Evolutionary conservation across 2,329 filamentous ascomycete species (phyloP).

Genomic region (Aspergillus carbonarius): DNA sequence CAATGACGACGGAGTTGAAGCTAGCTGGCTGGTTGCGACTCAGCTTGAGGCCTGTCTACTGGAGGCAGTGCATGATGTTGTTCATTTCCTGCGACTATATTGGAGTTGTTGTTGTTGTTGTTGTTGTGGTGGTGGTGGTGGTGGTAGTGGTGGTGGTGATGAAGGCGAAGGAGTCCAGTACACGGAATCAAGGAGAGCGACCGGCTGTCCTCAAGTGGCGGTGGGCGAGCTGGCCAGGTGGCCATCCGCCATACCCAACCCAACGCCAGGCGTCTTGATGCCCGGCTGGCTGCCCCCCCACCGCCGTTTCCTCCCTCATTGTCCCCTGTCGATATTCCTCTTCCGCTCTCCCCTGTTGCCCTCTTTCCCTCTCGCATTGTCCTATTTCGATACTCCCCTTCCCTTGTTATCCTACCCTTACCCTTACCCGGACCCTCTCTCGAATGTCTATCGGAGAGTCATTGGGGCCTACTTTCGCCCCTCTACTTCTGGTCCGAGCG

Average conservation of each 20-base stretch:
- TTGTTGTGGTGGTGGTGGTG: neutral
- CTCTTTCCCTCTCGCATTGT: neutral
- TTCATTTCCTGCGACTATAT: neutral
- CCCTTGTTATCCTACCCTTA: neutral
- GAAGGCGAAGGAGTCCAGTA: neutral
- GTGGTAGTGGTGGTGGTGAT: neutral
- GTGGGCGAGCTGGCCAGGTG: constrained; percentile 16
- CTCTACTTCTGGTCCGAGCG: constrained; percentile 13
- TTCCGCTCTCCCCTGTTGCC: constrained; percentile 1
- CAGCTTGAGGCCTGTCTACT: constrained; percentile 30
- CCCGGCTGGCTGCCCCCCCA: constrained; percentile 5
- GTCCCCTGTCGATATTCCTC: neutral
- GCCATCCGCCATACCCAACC: constrained; percentile 3
- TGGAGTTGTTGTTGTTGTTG: neutral
- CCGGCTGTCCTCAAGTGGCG: constrained; percentile 11
- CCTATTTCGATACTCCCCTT: neutral
- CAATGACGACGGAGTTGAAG: constrained; percentile 28
- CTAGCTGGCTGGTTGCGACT: constrained; percentile 36
- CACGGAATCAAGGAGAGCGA: neutral
- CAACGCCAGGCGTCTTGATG: constrained; percentile 11
- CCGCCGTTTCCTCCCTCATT: neutral
- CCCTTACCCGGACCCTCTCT: neutral
- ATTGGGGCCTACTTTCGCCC: constrained; percentile 35
- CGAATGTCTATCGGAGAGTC: constrained; percentile 9
- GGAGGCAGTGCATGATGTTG: constrained; percentile 6